A percentile compares a stretch with the other conserved stretches of the same genome.
phyloP scores from a whole-genome alignment of 352 stramenopile genomes.

The Chrysophaeum taylorii region DNA sequence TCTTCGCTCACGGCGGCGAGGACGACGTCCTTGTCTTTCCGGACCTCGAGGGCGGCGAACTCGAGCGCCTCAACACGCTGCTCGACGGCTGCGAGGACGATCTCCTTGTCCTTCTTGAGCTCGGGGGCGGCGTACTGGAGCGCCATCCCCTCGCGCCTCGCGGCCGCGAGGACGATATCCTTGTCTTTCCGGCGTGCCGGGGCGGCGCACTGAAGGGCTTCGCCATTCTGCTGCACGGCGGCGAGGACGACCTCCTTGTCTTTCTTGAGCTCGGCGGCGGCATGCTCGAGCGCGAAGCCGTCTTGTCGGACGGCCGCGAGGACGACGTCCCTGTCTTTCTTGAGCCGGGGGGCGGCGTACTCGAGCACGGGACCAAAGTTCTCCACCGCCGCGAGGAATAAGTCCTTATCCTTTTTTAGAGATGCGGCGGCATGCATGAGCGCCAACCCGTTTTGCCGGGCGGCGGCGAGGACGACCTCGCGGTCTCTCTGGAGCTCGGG shows the following conservation, averaged over 20 bases:
- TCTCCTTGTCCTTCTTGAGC: conserved; percentile 6
- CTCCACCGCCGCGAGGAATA: too few relatives aligned
- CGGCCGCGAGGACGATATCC: conserved; percentile 6
- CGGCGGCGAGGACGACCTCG: neutral
- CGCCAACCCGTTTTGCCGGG: neutral
- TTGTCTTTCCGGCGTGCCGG: neutral
- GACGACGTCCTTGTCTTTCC: too few relatives aligned
- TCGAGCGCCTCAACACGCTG: too few relatives aligned
- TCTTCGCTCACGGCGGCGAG: too few relatives aligned
- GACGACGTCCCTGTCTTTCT: conserved; percentile 4
- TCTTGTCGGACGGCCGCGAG: neutral
- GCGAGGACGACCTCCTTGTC: too few relatives aligned
- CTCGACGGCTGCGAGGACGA: conserved; percentile 1
- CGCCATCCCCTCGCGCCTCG: neutral
- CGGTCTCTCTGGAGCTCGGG: conserved; percentile 5
- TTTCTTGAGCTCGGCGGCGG: too few relatives aligned
- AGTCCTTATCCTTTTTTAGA: too few relatives aligned
- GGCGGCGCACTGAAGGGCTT: too few relatives aligned
- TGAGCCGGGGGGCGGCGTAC: conserved; percentile 1
- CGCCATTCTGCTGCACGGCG: too few relatives aligned
- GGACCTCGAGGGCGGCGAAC: too few relatives aligned
- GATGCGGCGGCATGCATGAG: neutral
- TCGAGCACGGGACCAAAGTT: neutral
- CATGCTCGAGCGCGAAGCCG: neutral
- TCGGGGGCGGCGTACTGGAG: conserved; percentile 2